Percentiles rank a stretch among this genome's conserved stretches.
Evolutionary conservation across 352 stramenopile genomes (phyloP).

Genomic region (Phytophthora melonis): DNA sequence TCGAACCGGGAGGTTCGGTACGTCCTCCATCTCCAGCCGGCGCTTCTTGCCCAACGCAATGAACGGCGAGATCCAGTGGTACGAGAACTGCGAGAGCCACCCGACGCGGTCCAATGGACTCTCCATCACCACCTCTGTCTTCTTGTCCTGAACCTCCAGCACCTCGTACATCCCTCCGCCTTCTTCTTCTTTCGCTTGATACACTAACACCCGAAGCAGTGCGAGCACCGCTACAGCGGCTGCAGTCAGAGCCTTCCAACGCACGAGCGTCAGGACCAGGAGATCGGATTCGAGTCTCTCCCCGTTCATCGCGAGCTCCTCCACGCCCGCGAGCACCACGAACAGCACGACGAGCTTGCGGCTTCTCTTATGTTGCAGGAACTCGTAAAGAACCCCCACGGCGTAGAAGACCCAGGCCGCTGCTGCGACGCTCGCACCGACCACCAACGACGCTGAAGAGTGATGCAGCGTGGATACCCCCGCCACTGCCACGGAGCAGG

Average conservation of each 20-base stretch:
- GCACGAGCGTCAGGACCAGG: slow-evolving; percentile 12
- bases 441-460: slow-evolving; percentile 50
- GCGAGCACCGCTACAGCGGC: slow-evolving; percentile 3
- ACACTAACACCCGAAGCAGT: slow-evolving; percentile 22
- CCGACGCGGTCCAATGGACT: slow-evolving; percentile 66
- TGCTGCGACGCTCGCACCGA: slow-evolving; percentile 32
- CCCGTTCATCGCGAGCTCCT: slow-evolving; percentile 24
- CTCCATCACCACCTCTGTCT: slow-evolving; percentile 1
- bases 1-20: slow-evolving; percentile 56
- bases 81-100: slow-evolving; percentile 70
- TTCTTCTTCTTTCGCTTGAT: not conserved
- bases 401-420: slow-evolving; percentile 52
- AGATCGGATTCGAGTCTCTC: not conserved
- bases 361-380: slow-evolving; percentile 23
- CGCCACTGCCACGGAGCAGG: slow-evolving; percentile 35
- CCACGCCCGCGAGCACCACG: slow-evolving; percentile 22
- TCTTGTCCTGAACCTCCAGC: slow-evolving; percentile 1
- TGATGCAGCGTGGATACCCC: slow-evolving; percentile 30
- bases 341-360: slow-evolving; percentile 35
- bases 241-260: slow-evolving; percentile 16
- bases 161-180: not conserved
- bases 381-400: slow-evolving; percentile 30
- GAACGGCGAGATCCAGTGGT: slow-evolving; percentile 74
- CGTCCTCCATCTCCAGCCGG: slow-evolving; percentile 67
- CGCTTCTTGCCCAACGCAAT: slow-evolving; percentile 59